Evolutionary conservation across 306 rosid genomes (phyloP), one percentile per base, ranked within the genome.

Genomic region (Sphenostylis stenocarpa): DNA sequence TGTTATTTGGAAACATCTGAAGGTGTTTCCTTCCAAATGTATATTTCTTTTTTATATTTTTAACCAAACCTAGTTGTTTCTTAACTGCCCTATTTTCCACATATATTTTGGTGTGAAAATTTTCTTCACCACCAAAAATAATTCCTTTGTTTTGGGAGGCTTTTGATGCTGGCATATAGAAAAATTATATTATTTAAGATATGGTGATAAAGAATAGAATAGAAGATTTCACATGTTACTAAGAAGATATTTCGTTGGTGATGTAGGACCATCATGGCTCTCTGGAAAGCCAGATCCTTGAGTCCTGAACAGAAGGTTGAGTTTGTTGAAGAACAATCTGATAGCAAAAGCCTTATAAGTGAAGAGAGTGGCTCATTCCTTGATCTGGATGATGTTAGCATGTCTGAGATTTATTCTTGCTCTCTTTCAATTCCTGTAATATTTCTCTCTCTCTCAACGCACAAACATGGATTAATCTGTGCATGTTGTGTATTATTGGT

Each of bases 221-320:
- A 45, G 20, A 68, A 68, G 56, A 63, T 77, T 5, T 56, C 12
- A 58, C 66, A 6, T 74, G 77, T 84, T 57, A 31, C 64, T 67
- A 73, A 47, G 55, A 87, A 88, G 49, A 48, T 67, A 76, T 71
- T 67, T 71, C 56, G 78, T 43, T 73, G 80, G 67, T 85, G 84
- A 77, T 73, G 67, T 77, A 92, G 99, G 91, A 96, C 98, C 33
- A 88, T 96, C 77, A 84, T 96, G 98, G 98, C 91, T 75, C 93
- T 96, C 10, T 96, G 99, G 97, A 96, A 92, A 82, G 96, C 98
- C 68, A 93, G 84, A 84, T 89, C 97, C n/a, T 85, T 96, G 89
- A 96, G 90, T 87, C 98, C 96, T 20, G 99, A 96, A 87, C 99
- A 96, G 86, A 90, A 89, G 86, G 90, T 92, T 72, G 88, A 86